Evolutionary conservation across 1,284 basidiomycete genomes (phyloP).

Genomic region (Ustilago loliicola): DNA sequence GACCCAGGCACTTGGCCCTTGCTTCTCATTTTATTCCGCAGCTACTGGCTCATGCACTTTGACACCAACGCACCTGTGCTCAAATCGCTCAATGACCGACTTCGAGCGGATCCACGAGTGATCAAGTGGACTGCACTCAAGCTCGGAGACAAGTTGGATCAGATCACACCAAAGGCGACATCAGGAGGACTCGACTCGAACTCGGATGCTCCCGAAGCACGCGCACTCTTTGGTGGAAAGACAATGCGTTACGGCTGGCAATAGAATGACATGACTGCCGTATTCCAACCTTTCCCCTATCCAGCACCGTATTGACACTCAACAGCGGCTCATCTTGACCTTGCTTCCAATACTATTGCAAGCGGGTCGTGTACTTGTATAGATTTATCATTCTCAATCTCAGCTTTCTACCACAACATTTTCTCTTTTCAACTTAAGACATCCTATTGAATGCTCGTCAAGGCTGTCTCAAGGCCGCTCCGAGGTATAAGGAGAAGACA

Average conservation of each 20-base stretch:
- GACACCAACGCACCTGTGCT: conserved; percentile 83
- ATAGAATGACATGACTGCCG: neutral
- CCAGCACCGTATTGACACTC: neutral
- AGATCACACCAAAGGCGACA: conserved; percentile 62
- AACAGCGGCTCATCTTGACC: neutral
- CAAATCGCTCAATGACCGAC: conserved; percentile 76
- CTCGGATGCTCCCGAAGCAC: conserved; percentile 46
- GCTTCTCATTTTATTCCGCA: conserved; percentile 67
- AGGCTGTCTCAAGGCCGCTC: neutral
- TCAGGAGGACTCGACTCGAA: conserved; percentile 51
- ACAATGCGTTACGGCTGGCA: conserved; percentile 55
- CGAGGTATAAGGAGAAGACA: neutral
- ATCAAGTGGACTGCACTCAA: conserved; percentile 85
- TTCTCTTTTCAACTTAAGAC: neutral
- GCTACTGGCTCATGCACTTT: conserved; percentile 91
- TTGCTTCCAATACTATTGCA: neutral
- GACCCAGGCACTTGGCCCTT: conserved; percentile 2
- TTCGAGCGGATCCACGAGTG: conserved; percentile 84
- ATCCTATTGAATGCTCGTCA: neutral
- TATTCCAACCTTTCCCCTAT: no score
- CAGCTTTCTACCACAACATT: neutral
- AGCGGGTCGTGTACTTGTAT: neutral
- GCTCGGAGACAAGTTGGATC: conserved; percentile 77
- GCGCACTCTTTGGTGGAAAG: conserved; percentile 55
- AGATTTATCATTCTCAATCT: neutral